Conservation (phyloP, 768 basidiomycete species). For the Boletus edulis region DNA sequence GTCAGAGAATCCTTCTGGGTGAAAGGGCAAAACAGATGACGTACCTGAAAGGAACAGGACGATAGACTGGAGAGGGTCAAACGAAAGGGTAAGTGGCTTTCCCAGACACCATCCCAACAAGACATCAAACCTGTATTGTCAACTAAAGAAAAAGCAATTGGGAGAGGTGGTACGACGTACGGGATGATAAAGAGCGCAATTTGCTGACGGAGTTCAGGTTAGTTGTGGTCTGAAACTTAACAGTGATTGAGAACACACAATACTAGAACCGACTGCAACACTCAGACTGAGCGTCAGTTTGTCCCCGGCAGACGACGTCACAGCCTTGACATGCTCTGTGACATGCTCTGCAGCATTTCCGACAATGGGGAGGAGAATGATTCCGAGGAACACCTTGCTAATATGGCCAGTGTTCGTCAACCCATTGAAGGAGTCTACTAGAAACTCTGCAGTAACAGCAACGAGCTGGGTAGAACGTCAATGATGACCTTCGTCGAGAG, state of each 20-base stretch:
- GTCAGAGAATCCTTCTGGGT: not conserved
- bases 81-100: conserved; percentile 77
- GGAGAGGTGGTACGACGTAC: conserved; percentile 27
- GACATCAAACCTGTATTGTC: conserved; percentile 58
- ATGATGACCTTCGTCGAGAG: not conserved
- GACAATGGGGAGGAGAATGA: conserved; percentile 88
- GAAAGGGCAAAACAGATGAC: conserved; percentile 3
- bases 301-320: conserved; percentile 87
- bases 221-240: not conserved
- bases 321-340: conserved; percentile 53
- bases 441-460: conserved; percentile 56
- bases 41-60: conserved; percentile 19
- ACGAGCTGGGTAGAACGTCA: conserved; percentile 39
- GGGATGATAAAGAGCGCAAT: conserved; percentile 69
- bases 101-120: conserved; percentile 77
- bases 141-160: conserved; percentile 6
- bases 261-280: conserved; percentile 86
- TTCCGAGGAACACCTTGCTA: conserved; percentile 78
- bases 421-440: conserved; percentile 82
- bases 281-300: conserved; percentile 85
- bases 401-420: conserved; percentile 57
- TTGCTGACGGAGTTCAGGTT: conserved; percentile 46
- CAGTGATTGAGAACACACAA: conserved; percentile 44
- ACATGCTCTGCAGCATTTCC: conserved; percentile 91
- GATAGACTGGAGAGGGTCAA: conserved; percentile 81